Base-by-base conservation (phyloP, 2,329 filamentous ascomycete species). In the Colletotrichum incanum region DNA sequence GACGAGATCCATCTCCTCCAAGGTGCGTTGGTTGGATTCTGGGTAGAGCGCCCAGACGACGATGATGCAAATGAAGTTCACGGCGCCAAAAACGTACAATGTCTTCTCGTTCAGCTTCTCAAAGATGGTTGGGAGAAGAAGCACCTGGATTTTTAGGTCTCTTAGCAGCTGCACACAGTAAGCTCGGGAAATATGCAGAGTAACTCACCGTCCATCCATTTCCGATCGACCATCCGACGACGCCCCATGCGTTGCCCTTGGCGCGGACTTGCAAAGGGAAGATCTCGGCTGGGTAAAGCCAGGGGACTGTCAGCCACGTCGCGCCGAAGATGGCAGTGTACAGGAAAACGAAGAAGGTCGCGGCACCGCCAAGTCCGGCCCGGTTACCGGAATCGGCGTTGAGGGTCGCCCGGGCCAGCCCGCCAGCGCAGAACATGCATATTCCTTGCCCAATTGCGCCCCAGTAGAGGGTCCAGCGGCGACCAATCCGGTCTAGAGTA, bases 41-140 rank as follows among this genome's bases (percentile, higher is more conserved):
- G 93, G 93, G 69, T 94, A 94, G 0, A 95, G 77, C 0, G 91
- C 91, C 90, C 91, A 95, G 0, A 94, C 90, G 81, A 93, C 89
- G 0, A 91, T 88, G 5, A 94, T 91, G 1, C 88, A 87, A 39
- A 93, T 79, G 11, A 90, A 81, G 77, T 94, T 94, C 77, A 87
- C 89, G 5, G 87, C 90, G 1, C 88, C 93, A 76, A 94, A 95
- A 62, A 95, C 91, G 78, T 94, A 93, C 1, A 94, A 84, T 0
- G 92, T 94, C 77, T 93, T 93, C 74, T 93, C 91, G 28, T 88
- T 86, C 63, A 94, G 89, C 7, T 85, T 83, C 67, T 85, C 81
- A 77, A 93, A 92, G 81, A 92, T 91, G n/a, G 87, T 84, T 0
- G 89, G 89, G 11, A 87, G 86, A 0, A 91, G 80, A 0, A 91